Base-by-base conservation (phyloP, 75 land plant genomes). In the Azolla pinnata region DNA sequence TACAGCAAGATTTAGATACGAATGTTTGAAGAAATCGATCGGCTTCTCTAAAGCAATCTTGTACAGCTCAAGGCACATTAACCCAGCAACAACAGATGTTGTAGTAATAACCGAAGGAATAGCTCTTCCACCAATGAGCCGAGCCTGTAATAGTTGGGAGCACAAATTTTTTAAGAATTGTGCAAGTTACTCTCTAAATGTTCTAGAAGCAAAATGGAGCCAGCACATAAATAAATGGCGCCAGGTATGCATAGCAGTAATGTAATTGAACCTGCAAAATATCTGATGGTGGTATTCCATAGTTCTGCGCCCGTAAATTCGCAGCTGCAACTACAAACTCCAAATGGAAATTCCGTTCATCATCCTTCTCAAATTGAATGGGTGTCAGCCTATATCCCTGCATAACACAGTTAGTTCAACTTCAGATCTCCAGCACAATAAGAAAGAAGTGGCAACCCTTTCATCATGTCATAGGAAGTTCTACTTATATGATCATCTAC, bases 311-410 rank as follows among this genome's bases (percentile, higher is more conserved):
- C 34, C 80, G 70, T 44, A 77, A 35, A 44, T 68, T 77, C 34
- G 80, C 71, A 58, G 80, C 71, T 42, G 80, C 57, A 19, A 71
- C 67, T 12, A 77, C 76, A 63, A 77, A 77, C 27, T 77, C 77
- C 0, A 48, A 62, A 62, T 77, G 80, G 54, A 67, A 77, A 51
- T 68, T 73, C 54, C 40, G 62, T 32, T 73, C 78, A 54, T 77
- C 80, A 60, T 77, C 80, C 57, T 77, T 77, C 32, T 77, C 72
- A 63, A 74, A 77, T 20, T 74, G 67, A 40, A 77, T 59, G 14
- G 78, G 63, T n/a, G 78, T 63, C 26, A 77, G 46, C 23, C 80
- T 72, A 59, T 77, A 77, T 23, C 80, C 80, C 80, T 77, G 80
- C 27, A 45, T 19, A 28, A 61, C 31, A 56, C n/a, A 31, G 29